Evolutionary conservation across 1,139 yeast genomes (phyloP).

Genomic region (Yamadazyma trypodendri): DNA sequence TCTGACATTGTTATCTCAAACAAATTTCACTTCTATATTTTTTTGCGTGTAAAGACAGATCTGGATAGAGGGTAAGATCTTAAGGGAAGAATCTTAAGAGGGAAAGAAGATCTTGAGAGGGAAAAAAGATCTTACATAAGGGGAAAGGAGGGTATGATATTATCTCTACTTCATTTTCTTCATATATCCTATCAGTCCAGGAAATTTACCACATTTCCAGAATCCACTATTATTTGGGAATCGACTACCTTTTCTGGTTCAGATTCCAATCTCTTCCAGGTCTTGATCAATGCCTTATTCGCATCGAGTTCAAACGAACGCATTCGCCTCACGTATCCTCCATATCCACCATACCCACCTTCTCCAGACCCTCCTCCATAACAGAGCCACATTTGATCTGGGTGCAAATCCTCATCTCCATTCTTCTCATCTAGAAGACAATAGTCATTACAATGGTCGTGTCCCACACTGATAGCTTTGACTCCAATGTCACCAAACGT

Average conservation of each 20-base stretch:
- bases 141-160: too few relatives aligned
- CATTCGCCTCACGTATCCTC: conserved; percentile 75
- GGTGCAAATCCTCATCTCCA: conserved; percentile 17
- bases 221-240: conserved; percentile 53
- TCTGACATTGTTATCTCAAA: conserved; percentile 4
- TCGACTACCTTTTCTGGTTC: conserved; percentile 54
- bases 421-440: conserved; percentile 56
- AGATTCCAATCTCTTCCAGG: conserved; percentile 72
- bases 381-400: conserved; percentile 72
- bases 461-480: conserved; percentile 76
- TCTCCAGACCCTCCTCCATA: conserved; percentile 93
- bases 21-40: too few relatives aligned
- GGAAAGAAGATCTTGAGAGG: too few relatives aligned
- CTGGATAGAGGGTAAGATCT: too few relatives aligned
- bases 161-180: too few relatives aligned
- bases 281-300: conserved; percentile 47
- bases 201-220: conserved; percentile 38
- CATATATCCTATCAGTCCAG: not conserved
- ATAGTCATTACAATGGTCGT: conserved; percentile 92
- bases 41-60: too few relatives aligned
- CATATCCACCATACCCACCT: conserved; percentile 94
- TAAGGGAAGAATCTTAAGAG: too few relatives aligned
- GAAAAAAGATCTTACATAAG: too few relatives aligned
- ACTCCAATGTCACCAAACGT: conserved; percentile 64
- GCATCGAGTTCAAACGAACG: conserved; percentile 69